Evolutionary conservation across 2,329 filamentous ascomycete species (phyloP), one percentile per base, ranked within the genome.

Genomic region (Apiospora koreana): DNA sequence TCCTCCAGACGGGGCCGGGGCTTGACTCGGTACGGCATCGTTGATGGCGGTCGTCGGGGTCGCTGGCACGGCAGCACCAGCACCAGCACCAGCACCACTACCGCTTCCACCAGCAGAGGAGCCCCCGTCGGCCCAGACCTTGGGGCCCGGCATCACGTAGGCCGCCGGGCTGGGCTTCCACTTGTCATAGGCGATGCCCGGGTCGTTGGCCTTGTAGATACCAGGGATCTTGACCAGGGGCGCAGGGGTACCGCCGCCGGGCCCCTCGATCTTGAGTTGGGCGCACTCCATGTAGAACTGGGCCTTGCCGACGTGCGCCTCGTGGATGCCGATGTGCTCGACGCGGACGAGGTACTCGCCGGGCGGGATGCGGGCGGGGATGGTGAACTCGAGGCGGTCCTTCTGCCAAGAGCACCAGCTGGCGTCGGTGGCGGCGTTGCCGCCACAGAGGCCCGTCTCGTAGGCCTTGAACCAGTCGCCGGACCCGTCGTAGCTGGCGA

Each of bases 271-370:
- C 38, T 67, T 58, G n/a, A 70, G 23, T 48, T 70, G 69, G 7
- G 41, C 25, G 69, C 62, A 65, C 62, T 43, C 62, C 62, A 65
- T 65, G 46, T 68, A 65, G 45, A 70, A 62, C 71, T 72, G 72
- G 41, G 75, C 74, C 31, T 74, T 73, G 43, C 73, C 69, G 21
- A 70, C 73, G 31, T 23, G 73, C 1, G 76, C 74, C 6, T 71
- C 72, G 62, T 78, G 76, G 21, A 78, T 69, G 25, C 73, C 76
- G 21, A 78, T 68, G 43, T 78, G 76, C 69, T 78, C 76, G 48
- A 72, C 72, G 62, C 76, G 75, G 45, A 78, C 70, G 21, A 77
- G 75, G 69, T 78, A 78, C 68, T 77, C 73, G 50, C 76, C 76
- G 7, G 72, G 67, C 3, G 76, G 76, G 21, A 75, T 68, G 41